Evolutionary conservation across 345 rosid genomes (phyloP), one percentile per base, ranked within the genome.

Genomic region (Moringa oleifera): DNA sequence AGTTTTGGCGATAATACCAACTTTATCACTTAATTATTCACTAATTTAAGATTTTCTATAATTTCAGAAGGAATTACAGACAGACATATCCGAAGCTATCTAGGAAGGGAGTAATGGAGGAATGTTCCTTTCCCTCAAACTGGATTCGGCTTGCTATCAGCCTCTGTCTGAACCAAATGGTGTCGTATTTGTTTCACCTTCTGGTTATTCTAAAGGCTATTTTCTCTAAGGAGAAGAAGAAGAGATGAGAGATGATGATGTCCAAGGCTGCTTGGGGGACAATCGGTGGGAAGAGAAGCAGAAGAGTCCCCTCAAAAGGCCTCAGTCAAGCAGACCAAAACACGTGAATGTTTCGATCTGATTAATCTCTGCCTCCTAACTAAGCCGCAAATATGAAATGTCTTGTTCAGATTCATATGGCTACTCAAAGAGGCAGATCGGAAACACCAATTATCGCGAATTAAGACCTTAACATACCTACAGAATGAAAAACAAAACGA

Each of bases 121-220:
- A 25, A 13, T 45, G 54, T 56, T 51, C 71, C 64, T 61, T 10
- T 20, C 52, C 55, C 67, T 66, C 60, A 61, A 71, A 71, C 71
- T 33, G 0, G 59, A 18, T 47, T 62, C 55, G 33, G 2, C 0
- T 73, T 33, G 58, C n/a, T 73, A 0, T 69, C 0, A 28, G 78
- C 78, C 74, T 65, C 74, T 66, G 78, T 74, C 74, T 74, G 78
- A 49, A 74, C 78, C 78, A 74, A 58, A 69, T n/a, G 68, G 67
- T 46, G 58, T 62, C 12, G 65, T 19, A 18, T 18, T 0, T 9
- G 9, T 18, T 28, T 18, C 33, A 66, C 71, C 74, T 53, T 69
- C 54, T 69, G 74, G 71, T 74, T 69, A 69, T 74, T 69, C 68
- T 20, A 3, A 59, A 69, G 78, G 78, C 78, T 0, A 62, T 33